Evolutionary conservation across 129 eudicot species (phyloP).

Genomic region (Smallanthus sonchifolius): DNA sequence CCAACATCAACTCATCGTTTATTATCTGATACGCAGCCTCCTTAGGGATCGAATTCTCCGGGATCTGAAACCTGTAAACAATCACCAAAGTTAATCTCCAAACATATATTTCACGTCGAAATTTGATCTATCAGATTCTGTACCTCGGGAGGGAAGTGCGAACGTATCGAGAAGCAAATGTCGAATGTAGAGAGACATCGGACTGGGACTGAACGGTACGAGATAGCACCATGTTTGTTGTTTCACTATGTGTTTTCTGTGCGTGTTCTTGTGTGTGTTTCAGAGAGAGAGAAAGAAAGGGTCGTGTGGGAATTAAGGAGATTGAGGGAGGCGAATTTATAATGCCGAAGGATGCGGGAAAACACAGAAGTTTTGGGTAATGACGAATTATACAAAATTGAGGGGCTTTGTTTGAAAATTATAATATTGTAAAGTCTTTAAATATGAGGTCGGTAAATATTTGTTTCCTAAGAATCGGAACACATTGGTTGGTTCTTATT

Average conservation of each 20-base stretch:
- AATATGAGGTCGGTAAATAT: neutral
- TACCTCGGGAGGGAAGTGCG: constrained; percentile 75
- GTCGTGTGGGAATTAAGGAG: constrained; percentile 14
- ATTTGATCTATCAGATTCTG: neutral
- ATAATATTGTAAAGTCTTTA: neutral
- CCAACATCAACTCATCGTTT: constrained; percentile 89
- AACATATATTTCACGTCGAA: neutral
- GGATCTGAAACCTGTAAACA: constrained; percentile 53
- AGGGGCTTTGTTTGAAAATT: neutral
- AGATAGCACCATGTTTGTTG: constrained; percentile 59
- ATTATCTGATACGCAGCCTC: constrained; percentile 87
- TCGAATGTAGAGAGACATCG: constrained; percentile 68
- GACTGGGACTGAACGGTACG: constrained; percentile 35
- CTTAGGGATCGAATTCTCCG: constrained; percentile 68
- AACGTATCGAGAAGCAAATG: constrained; percentile 81
- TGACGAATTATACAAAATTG: neutral
- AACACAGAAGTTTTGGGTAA: neutral
- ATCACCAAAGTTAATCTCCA: neutral
- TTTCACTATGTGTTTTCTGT: constrained; percentile 11
- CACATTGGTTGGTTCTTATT: neutral
- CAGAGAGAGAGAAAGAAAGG: neutral
- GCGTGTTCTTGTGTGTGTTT: neutral
- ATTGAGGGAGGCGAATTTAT: constrained; percentile 11
- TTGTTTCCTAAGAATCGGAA: neutral
- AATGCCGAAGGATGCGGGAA: neutral